Conservation (phyloP, 352 stramenopile genomes). For the Hyphochytrium catenoides region DNA sequence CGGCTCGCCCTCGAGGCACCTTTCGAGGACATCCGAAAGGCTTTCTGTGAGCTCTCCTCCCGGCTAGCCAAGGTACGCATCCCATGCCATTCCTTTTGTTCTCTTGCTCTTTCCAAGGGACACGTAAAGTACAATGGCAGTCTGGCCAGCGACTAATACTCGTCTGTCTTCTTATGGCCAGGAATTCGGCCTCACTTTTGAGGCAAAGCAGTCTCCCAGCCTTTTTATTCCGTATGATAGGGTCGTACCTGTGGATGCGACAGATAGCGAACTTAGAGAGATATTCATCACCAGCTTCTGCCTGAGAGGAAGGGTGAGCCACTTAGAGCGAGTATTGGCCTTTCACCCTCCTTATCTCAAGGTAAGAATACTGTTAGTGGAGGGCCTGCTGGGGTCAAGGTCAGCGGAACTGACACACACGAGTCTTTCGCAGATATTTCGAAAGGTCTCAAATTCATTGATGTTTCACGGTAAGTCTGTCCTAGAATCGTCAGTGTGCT, state of each 20-base stretch:
- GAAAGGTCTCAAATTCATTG: slow-evolving; percentile 26
- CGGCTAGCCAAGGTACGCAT: slow-evolving; percentile 17
- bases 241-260: slow-evolving; percentile 12
- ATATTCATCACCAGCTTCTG: slow-evolving; percentile 33
- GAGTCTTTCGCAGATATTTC: too few species aligned
- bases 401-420: too few species aligned
- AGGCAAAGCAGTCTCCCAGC: too few species aligned
- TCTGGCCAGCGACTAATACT: slow-evolving; percentile 6
- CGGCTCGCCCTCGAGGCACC: slow-evolving; percentile 33
- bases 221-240: slow-evolving; percentile 28
- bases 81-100: slow-evolving; percentile 13
- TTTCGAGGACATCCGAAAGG: slow-evolving; percentile 29
- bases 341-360: slow-evolving; percentile 49
- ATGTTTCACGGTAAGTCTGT: slow-evolving; percentile 16
- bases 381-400: not conserved
- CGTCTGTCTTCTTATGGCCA: slow-evolving; percentile 27
- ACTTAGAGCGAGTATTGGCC: slow-evolving; percentile 39
- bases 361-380: slow-evolving; percentile 1
- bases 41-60: slow-evolving; percentile 18
- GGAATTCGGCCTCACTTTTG: too few species aligned
- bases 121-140: slow-evolving; percentile 2
- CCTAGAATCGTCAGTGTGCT: not conserved
- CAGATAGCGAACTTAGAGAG: slow-evolving; percentile 18
- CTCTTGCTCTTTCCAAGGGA: too few species aligned
- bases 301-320: slow-evolving; percentile 32